Percentiles rank a stretch among this genome's conserved stretches.
These are phyloP conservation scores for Tolypocladium inflatum DNA, from an alignment of 2,329 filamentous ascomycete species.

Conservation along the genomic window DNA sequence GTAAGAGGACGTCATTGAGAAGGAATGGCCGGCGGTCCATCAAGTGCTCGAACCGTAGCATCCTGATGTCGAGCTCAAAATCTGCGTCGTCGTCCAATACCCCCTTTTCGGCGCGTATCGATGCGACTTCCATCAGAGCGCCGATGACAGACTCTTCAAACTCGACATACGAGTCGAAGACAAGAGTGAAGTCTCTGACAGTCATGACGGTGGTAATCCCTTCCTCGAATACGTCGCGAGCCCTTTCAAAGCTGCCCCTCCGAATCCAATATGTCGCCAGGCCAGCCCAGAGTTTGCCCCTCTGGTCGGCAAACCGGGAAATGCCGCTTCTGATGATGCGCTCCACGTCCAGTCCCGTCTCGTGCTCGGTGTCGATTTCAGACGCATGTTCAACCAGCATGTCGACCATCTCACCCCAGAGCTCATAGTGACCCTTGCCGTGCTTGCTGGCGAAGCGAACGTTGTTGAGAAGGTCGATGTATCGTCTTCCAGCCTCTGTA, in stretches of 20 bases:
- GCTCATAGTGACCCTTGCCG: constrained; percentile 87
- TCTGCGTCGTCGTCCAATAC: constrained; percentile 74
- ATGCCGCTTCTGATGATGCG: constrained; percentile 90
- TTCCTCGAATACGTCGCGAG: constrained; percentile 89
- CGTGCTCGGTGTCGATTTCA: constrained; percentile 70
- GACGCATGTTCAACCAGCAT: constrained; percentile 84
- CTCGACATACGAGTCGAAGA: constrained; percentile 94
- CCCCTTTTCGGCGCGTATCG: constrained; percentile 68
- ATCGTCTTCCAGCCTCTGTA: constrained; percentile 83
- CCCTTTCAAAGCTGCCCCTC: constrained; percentile 82
- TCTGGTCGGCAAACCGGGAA: constrained; percentile 80
- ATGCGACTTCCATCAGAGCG: constrained; percentile 80
- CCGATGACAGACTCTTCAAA: constrained; percentile 95
- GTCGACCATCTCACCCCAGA: constrained; percentile 98
- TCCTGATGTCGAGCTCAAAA: constrained; percentile 88
- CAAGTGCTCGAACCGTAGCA: constrained; percentile 95
- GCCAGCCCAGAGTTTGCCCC: constrained; percentile 90
- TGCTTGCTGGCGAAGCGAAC: constrained; percentile 85
- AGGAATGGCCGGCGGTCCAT: constrained; percentile 96
- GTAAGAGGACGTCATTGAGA: constrained; percentile 86
- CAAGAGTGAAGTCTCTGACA: constrained; percentile 89
- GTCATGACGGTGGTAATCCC: constrained; percentile 98
- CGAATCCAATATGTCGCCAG: constrained; percentile 96
- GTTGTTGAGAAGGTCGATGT: constrained; percentile 88
- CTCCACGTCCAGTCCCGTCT: constrained; percentile 81